Base-by-base conservation (phyloP, 495 filamentous ascomycete genomes). In the Friedmanniomyces simplex region DNA sequence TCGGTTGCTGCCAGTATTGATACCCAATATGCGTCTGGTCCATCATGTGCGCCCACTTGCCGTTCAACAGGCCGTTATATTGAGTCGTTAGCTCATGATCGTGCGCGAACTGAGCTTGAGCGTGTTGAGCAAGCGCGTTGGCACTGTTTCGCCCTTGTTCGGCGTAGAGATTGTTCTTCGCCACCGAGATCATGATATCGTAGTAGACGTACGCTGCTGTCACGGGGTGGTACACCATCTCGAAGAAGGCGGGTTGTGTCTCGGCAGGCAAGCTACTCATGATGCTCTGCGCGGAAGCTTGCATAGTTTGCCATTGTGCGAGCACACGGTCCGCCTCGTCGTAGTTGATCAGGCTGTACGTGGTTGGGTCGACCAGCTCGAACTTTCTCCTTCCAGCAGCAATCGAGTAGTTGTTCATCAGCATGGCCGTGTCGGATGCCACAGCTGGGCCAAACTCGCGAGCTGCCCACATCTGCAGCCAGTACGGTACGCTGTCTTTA, bases 31-130 rank as follows among this genome's bases (percentile, higher is more conserved):
- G 77, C 3, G 77, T 72, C 57, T 81, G 77, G 61, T 55, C 52
- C 68, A 87, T 80, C 68, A 89, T 83, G 67, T 84, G 79, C 65
- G 77, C 80, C 85, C 86, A 89, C 69, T 87, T 88, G 0, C 85
- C 85, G 48, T 73, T 72, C 0, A 87, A 67, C 16, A 88, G 69
- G 2, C 70, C 69, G 65, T 88, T 80, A 68, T 86, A 88, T 52
- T 75, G 69, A 47, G 74, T 68, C 4, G 82, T 86, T 8, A 88
- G 73, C 16, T 76, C 69, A 32, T 75, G 75, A 62, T 88, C 85
- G n/a, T 76, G 75, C 30, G 82, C 70, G 54, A 86, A 87, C 1
- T 71, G 65, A 30, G 73, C 67, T n/a, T 87, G 64, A 0, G 82
- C 81, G 21, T 80, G 58, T n/a, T 79, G 68, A 12, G 83, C 79